Percentiles rank a stretch among this genome's conserved stretches.
Conservation (phyloP, 2,329 filamentous ascomycete genomes). For the Diaporthe ilicicola region DNA sequence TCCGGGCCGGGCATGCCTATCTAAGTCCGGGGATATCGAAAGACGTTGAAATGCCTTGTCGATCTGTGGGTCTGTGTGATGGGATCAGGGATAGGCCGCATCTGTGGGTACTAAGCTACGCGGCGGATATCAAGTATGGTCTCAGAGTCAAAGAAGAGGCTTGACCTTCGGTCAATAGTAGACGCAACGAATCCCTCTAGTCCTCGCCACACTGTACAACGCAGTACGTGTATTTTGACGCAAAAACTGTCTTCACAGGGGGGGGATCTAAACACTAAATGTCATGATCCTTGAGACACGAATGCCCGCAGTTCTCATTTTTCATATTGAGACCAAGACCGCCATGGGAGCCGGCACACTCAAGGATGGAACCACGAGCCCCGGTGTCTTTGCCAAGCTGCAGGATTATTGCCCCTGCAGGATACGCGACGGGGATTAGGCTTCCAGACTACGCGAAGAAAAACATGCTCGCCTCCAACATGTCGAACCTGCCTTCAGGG, state of each 20-base stretch:
- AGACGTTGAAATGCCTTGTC: background rate
- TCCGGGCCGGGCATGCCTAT: background rate
- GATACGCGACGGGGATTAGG: background rate
- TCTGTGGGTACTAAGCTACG: background rate
- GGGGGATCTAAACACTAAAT: background rate
- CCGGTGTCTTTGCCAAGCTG: background rate
- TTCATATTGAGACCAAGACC: too few species aligned
- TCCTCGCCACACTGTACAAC: background rate
- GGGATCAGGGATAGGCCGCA: background rate
- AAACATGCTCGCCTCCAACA: background rate
- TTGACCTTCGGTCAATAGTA: background rate
- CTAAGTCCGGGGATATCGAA: background rate
- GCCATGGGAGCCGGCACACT: background rate
- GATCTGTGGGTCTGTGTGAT: conserved; percentile 1
- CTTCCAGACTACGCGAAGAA: background rate
- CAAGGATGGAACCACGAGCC: background rate
- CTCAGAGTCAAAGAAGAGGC: background rate
- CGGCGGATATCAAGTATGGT: background rate
- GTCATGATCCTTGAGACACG: background rate
- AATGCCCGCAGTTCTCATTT: background rate
- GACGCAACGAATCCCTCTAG: background rate
- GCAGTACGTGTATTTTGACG: background rate
- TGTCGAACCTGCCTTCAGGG: background rate
- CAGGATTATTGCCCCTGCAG: conserved; percentile 6
- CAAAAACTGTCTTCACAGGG: background rate